Base-by-base conservation (phyloP, 345 rosid genomes). In the Combretum micranthum region DNA sequence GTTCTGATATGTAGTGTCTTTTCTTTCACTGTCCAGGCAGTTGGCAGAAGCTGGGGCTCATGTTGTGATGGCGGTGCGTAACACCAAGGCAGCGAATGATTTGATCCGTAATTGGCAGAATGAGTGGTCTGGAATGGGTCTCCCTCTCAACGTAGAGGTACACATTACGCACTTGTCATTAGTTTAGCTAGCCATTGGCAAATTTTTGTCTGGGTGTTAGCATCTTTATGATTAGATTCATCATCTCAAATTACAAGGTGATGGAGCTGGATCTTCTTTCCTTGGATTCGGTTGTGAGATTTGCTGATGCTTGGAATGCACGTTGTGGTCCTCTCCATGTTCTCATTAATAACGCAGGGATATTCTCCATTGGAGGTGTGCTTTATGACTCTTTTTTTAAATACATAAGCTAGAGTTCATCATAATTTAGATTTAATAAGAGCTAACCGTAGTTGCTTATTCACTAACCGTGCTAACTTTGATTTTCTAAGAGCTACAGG, bases 181-280 rank as follows among this genome's bases (percentile, higher is more conserved):
- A 54, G 32, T 37, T 11, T 16, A 17, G 57, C 18, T 42, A 42
- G 44, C 1, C 21, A 37, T 22, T 37, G 15, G 15, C 11, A 43
- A 15, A 26, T 43, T 42, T 42, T 20, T 2, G 19, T 43, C 2
- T 4, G 19, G 60, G 23, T 21, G 19, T 56, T n/a, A 44, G 7
- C 43, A 56, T 56, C 26, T 13, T 42, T 56, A 25, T 20, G 49
- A 57, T 17, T 15, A 11, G 73, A 61, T 54, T 59, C 37, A 44
- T 46, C 8, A 37, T 20, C 52, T 13, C 50, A 67, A 13, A 57
- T 47, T 46, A 59, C 21, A 62, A 91, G 90, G 95, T 82, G 49
- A 86, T 88, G 96, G 96, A 92, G 66, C 95, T 88, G 60, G 95
- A 92, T 76, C 96, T 91, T 52, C 90, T 88, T 47, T 92, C 98